Evolutionary conservation across 139 green algal genomes (phyloP).

Genomic region (Chlorella sp.): DNA sequence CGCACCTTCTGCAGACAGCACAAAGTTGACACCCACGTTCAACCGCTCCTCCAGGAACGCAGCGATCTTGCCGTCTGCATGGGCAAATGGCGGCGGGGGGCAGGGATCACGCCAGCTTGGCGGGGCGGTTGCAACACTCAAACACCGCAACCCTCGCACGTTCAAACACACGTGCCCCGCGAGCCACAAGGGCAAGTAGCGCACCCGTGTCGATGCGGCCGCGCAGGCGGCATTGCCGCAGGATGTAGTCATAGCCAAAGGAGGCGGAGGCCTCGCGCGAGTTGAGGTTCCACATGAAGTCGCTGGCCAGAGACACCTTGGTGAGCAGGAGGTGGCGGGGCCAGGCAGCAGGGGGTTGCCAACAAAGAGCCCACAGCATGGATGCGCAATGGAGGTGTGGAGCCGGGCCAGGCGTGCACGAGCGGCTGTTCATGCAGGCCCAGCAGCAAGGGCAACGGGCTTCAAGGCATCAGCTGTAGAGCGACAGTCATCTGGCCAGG

Average conservation of each 20-base stretch:
- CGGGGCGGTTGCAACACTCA: too few species aligned
- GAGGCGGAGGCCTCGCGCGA: slow-evolving; percentile 86
- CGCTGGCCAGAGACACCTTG: slow-evolving; percentile 84
- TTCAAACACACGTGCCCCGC: too few species aligned
- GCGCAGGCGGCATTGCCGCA: slow-evolving; percentile 85
- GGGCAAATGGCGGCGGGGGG: not conserved
- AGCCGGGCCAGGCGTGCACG: too few species aligned
- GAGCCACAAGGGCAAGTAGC: not conserved
- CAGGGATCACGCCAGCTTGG: not conserved
- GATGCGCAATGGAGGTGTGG: too few species aligned
- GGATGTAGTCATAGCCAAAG: slow-evolving; percentile 98
- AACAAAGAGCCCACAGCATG: too few species aligned
- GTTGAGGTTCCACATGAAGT: slow-evolving; percentile 96
- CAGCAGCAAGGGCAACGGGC: too few species aligned
- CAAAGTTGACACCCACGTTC: slow-evolving; percentile 95
- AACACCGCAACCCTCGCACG: too few species aligned
- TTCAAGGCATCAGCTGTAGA: not conserved
- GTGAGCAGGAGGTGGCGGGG: not conserved
- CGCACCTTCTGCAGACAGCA: slow-evolving; percentile 88
- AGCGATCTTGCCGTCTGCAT: slow-evolving; percentile 71
- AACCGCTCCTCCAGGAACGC: slow-evolving; percentile 95
- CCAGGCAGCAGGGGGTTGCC: not conserved
- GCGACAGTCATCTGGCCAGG: too few species aligned
- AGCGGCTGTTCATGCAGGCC: too few species aligned
- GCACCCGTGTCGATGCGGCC: slow-evolving; percentile 78